Conservation (phyloP, 139 green algal species). For the Desmodesmus armatus region DNA sequence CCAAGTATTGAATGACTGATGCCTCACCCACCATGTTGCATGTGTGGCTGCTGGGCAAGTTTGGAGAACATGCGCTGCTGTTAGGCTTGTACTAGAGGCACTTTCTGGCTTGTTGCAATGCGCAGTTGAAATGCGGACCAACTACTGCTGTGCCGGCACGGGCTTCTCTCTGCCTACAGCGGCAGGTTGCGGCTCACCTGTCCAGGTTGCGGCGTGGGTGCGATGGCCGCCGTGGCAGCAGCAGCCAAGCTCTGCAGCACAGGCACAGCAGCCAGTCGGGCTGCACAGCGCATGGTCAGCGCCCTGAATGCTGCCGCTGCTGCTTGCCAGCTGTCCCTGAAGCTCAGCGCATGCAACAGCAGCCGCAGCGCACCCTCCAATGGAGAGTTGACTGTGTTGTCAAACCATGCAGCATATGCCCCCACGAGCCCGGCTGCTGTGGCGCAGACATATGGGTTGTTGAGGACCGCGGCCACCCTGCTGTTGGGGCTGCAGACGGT, state of each 20-base stretch:
- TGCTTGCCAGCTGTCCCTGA: neutral
- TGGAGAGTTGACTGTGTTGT: slow-evolving; percentile 1
- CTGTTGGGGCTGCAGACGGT: slow-evolving; percentile 52
- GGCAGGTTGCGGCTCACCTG: neutral
- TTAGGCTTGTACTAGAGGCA: no score
- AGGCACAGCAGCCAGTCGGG: neutral
- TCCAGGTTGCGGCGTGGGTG: slow-evolving; percentile 34
- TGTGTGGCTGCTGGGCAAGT: neutral
- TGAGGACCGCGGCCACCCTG: slow-evolving; percentile 11
- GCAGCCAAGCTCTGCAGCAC: slow-evolving; percentile 7
- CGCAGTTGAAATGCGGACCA: neutral
- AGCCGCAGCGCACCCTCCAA: slow-evolving; percentile 44
- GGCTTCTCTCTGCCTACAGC: neutral
- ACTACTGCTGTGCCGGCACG: neutral
- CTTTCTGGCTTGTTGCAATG: neutral
- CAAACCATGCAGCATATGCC: slow-evolving; percentile 74
- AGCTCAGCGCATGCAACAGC: slow-evolving; percentile 51
- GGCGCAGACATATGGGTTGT: slow-evolving; percentile 40
- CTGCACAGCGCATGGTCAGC: slow-evolving; percentile 67
- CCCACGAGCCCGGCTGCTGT: slow-evolving; percentile 56
- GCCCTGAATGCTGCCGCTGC: slow-evolving; percentile 61
- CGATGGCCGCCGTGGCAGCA: slow-evolving; percentile 35
- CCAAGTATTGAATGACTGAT: no score
- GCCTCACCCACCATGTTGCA: neutral
- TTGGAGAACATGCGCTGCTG: no score